Conservation (phyloP, 768 basidiomycete genomes). For the Psilocybe cyanescens region DNA sequence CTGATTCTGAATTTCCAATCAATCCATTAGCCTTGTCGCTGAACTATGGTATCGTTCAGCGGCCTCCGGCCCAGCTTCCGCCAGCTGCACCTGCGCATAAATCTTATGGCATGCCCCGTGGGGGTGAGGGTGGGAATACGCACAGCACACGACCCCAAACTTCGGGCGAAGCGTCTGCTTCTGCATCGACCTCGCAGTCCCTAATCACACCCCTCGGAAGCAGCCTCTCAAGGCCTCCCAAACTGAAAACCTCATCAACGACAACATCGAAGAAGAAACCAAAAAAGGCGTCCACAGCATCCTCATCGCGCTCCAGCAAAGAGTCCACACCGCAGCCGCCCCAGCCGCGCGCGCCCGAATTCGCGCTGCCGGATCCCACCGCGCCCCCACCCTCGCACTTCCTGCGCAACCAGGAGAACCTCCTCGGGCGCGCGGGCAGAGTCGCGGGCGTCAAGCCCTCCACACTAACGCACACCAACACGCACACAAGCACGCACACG, state of each 20-base stretch:
- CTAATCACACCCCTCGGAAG: too few species aligned
- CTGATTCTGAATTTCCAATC: slow-evolving; percentile 84
- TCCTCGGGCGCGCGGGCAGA: slow-evolving; percentile 74
- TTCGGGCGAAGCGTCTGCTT: too few species aligned
- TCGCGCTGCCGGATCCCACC: slow-evolving; percentile 64
- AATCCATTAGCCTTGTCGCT: slow-evolving; percentile 75
- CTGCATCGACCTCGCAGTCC: too few species aligned
- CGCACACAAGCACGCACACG: slow-evolving; percentile 22
- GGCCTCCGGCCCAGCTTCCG: slow-evolving; percentile 37
- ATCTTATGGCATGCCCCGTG: not conserved
- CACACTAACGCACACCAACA: slow-evolving; percentile 38
- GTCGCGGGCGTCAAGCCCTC: slow-evolving; percentile 69
- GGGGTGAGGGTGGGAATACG: too few species aligned
- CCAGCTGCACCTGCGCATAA: not conserved
- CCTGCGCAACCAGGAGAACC: slow-evolving; percentile 71
- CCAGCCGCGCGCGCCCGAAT: slow-evolving; percentile 55
- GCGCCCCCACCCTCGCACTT: slow-evolving; percentile 69
- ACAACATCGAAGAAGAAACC: slow-evolving; percentile 32
- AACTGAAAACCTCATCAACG: not conserved
- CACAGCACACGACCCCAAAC: too few species aligned
- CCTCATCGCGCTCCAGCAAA: slow-evolving; percentile 17
- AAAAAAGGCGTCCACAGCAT: slow-evolving; percentile 25
- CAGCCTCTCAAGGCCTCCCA: not conserved
- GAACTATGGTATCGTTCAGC: slow-evolving; percentile 42
- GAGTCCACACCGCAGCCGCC: slow-evolving; percentile 36